A percentile compares a stretch with the other conserved stretches of the same genome.
These are phyloP conservation scores for Xylariaceae sp. DNA, from an alignment of 2,329 filamentous ascomycete species.

Conservation along the genomic window DNA sequence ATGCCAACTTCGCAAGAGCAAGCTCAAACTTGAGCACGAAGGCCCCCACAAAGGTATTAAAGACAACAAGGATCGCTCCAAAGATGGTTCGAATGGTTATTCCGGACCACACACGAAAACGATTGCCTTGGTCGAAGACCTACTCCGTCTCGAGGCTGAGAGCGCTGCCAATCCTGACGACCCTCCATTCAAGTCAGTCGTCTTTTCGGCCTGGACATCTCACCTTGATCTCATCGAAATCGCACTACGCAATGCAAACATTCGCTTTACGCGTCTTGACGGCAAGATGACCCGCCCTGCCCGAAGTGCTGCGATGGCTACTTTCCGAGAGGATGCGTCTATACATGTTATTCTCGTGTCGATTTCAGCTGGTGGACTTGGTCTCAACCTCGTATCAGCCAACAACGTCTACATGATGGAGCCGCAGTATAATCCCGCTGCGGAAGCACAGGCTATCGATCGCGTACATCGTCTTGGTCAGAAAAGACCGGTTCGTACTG, in stretches of 20 bases:
- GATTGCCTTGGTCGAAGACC: constrained; percentile 68
- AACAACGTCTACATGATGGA: constrained; percentile 96
- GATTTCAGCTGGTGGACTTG: constrained; percentile 85
- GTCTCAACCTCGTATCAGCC: constrained; percentile 81
- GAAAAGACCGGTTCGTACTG: constrained; percentile 78
- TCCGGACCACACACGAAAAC: constrained; percentile 90
- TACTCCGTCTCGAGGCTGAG: constrained; percentile 59
- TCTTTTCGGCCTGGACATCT: constrained; percentile 95
- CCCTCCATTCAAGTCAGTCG: constrained; percentile 81
- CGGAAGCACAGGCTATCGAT: constrained; percentile 90
- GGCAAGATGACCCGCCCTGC: constrained; percentile 76
- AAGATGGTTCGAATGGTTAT: constrained; percentile 63
- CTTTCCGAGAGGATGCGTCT: constrained; percentile 65
- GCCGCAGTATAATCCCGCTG: constrained; percentile 93
- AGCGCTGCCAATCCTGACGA: constrained; percentile 58
- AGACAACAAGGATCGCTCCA: constrained; percentile 33
- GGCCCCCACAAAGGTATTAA: constrained; percentile 40
- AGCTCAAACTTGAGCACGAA: constrained; percentile 52
- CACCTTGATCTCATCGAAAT: constrained; percentile 89
- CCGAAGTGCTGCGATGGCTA: constrained; percentile 69
- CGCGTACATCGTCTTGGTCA: constrained; percentile 89
- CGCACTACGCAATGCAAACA: constrained; percentile 62
- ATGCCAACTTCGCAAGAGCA: constrained; percentile 62
- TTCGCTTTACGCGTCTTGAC: constrained; percentile 76
- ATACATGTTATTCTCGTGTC: constrained; percentile 84